These are phyloP conservation scores for Aphanoascus verrucosus DNA, from an alignment of 2,329 filamentous ascomycete species.

Conservation along the genomic window DNA sequence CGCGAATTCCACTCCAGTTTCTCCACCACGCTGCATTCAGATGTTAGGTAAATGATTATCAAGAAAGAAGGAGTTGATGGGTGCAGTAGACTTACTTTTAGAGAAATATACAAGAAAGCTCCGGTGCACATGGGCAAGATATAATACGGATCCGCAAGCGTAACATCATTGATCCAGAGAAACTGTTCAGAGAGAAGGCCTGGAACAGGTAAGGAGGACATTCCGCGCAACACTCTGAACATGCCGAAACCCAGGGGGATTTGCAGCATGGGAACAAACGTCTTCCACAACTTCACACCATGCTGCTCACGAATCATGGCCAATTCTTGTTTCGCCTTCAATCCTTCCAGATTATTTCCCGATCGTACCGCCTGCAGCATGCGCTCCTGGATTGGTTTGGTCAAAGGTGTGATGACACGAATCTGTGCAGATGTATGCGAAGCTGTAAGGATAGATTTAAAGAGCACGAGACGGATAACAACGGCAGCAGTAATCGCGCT, in stretches of 20 bases:
- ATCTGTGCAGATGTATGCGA: conserved; percentile 54
- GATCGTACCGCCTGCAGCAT: conserved; percentile 38
- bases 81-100: conserved; percentile 42
- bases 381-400: conserved; percentile 46
- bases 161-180: conserved; percentile 71
- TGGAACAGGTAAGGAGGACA: conserved; percentile 70
- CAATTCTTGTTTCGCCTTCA: conserved; percentile 42
- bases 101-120: conserved; percentile 45
- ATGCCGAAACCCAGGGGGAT: conserved; percentile 67
- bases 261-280: conserved; percentile 50
- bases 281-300: conserved; percentile 44
- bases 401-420: conserved; percentile 48
- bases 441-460: conserved; percentile 54
- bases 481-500: conserved; percentile 58
- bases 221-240: conserved; percentile 65
- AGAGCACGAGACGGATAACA: conserved; percentile 52
- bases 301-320: conserved; percentile 42
- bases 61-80: background rate
- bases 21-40: conserved; percentile 24
- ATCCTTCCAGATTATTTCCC: conserved; percentile 40
- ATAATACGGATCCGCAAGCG: conserved; percentile 64
- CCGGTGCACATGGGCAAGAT: conserved; percentile 58
- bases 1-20: conserved; percentile 23
- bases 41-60: background rate
- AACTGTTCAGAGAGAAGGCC: conserved; percentile 59